Evolutionary conservation across 2,329 filamentous ascomycete species (phyloP), one percentile per base, ranked within the genome.

Genomic region (Claviceps sorghi): DNA sequence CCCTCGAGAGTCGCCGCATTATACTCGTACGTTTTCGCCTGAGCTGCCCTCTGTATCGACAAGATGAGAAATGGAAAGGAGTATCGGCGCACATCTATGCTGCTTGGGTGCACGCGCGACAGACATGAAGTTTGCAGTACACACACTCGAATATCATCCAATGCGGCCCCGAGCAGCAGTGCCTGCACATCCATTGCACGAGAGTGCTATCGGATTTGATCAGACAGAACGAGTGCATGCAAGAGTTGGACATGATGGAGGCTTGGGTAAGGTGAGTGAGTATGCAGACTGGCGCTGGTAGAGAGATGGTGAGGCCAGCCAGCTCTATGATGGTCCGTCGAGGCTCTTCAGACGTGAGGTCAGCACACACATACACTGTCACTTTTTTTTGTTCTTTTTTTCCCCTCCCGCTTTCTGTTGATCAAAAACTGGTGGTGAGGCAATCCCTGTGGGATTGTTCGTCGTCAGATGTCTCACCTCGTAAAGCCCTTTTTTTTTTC

Each of bases 91-190:
- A 9, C 13, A 43, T 43, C 40, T 54, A 67, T 48, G 58, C 59
- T 48, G 61, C 57, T 51, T 77, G 70, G 47, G 74, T 72, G 63
- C 82, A 84, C 29, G 72, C 67, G 50, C 79, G 72, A 64, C 82
- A 85, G 32, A 77, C 74, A 66, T 84, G 80, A 49, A 83, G 67
- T 64, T 81, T 80, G 75, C 82, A 86, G 64, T 82, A 83, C 55
- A 74, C 72, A 68, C 82, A 86, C 65, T 85, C 79, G 57, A 77
- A 84, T 60, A 86, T 84, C 66, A 76, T 77, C 78, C 80, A 84
- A 65, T 81, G 77, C 50, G 80, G 80, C 1, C 80, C 81, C 2
- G 76, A 77, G 55, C 79, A 75, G 63, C 82, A 85, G 60, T 82
- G 67, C 54, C 77, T 74, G 70, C 82, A 86, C 49, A 73, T 72